Evolutionary conservation across 805 yeast species (phyloP).

Genomic region (Ogataea salicorniae): DNA sequence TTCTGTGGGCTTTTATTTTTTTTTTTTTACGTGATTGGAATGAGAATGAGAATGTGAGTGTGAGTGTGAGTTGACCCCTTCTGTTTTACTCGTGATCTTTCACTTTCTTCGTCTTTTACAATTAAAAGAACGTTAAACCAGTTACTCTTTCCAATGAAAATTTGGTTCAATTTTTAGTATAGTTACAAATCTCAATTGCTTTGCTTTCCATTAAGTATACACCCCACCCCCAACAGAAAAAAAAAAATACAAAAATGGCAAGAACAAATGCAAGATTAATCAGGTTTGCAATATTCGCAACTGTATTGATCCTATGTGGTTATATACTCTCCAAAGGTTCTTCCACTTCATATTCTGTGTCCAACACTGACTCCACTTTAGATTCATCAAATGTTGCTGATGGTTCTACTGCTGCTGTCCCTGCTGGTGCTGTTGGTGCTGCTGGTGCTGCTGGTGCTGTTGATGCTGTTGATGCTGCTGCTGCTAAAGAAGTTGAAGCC

Average conservation of each 20-base stretch:
- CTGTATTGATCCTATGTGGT: conserved; percentile 41
- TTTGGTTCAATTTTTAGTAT: too few species aligned
- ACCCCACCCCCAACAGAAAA: too few species aligned
- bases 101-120: too few species aligned
- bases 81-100: too few species aligned
- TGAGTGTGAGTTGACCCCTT: too few species aligned
- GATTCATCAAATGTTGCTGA: conserved; percentile 3
- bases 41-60: too few species aligned
- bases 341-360: conserved; percentile 25
- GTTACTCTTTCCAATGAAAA: too few species aligned
- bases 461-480: conserved; percentile 10
- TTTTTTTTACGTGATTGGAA: too few species aligned
- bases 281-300: conserved; percentile 44
- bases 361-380: not conserved
- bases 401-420: conserved; percentile 6
- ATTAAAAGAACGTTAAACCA: too few species aligned
- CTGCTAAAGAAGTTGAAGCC: conserved; percentile 7
- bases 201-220: too few species aligned
- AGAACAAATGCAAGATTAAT: conserved; percentile 45
- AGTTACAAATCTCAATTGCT: too few species aligned
- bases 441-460: conserved; percentile 10
- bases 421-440: not conserved
- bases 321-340: conserved; percentile 45
- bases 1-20: too few species aligned
- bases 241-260: conserved; percentile 26